phyloP scores from a whole-genome alignment of 148 eudicot genomes.

The Rhododendron mucronatum region DNA sequence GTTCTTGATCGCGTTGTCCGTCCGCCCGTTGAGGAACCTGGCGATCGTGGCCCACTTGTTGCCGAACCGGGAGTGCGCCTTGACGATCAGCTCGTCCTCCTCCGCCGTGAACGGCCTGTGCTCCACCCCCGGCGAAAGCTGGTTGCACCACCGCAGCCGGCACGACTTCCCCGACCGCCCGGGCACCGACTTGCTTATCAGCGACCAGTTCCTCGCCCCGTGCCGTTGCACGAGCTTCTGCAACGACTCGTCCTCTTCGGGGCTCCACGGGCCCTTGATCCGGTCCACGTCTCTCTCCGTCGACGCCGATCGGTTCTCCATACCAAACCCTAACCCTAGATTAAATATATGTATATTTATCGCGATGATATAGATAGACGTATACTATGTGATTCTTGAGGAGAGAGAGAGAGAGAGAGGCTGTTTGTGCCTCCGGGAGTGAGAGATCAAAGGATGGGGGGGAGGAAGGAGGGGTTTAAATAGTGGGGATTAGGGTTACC shows the following conservation, averaged over 20 bases:
- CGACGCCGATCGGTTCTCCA: not conserved
- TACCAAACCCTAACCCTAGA: slow-evolving; percentile 21
- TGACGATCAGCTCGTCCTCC: slow-evolving; percentile 47
- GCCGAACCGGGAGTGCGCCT: slow-evolving; percentile 42
- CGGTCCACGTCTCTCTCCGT: slow-evolving; percentile 28
- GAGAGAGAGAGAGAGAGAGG: not conserved
- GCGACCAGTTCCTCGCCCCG: slow-evolving; percentile 61
- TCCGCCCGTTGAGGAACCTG: slow-evolving; percentile 48
- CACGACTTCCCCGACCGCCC: slow-evolving; percentile 72
- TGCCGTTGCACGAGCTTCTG: slow-evolving; percentile 33
- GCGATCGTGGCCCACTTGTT: slow-evolving; percentile 76
- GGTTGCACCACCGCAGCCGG: slow-evolving; percentile 72
- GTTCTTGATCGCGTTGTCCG: slow-evolving; percentile 72
- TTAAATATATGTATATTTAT: not conserved
- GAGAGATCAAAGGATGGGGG: not conserved
- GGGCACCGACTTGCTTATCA: slow-evolving; percentile 43
- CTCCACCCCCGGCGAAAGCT: slow-evolving; percentile 65
- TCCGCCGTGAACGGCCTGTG: slow-evolving; percentile 50
- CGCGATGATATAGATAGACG: not conserved
- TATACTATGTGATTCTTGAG: not conserved
- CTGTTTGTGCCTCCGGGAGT: not conserved
- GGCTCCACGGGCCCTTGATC: slow-evolving; percentile 72
- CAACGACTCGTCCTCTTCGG: slow-evolving; percentile 49
- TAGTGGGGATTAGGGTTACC: slow-evolving; percentile 19
- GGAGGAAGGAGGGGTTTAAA: not conserved